phyloP scores from a whole-genome alignment of 1,139 yeast genomes.

The Saccharomyces hybrid region DNA sequence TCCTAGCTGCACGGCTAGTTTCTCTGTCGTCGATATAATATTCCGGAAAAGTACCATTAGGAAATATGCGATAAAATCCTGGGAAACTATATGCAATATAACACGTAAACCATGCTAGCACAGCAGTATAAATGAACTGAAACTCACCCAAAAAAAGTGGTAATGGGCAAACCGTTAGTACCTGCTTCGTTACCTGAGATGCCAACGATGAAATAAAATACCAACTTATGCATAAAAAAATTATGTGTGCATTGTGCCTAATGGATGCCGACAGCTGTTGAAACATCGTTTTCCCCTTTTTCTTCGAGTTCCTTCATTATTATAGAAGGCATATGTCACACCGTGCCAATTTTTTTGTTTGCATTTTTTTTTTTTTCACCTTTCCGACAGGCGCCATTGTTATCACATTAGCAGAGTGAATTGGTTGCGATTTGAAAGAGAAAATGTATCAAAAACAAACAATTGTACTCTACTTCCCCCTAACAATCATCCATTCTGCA shows the following conservation, averaged over 20 bases:
- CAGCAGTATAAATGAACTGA: constrained; percentile 68
- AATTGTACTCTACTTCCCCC: not conserved
- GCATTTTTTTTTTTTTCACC: not conserved
- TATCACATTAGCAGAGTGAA: not conserved
- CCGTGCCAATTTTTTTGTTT: not conserved
- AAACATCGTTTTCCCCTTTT: not conserved
- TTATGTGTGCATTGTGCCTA: constrained; percentile 29
- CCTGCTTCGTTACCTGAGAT: constrained; percentile 72
- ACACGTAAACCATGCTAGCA: constrained; percentile 29
- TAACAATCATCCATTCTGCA: not conserved
- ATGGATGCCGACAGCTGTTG: constrained; percentile 1
- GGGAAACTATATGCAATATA: constrained; percentile 20
- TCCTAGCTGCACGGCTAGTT: constrained; percentile 11
- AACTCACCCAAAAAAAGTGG: constrained; percentile 83
- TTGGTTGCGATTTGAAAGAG: not conserved
- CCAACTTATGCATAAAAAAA: constrained; percentile 64
- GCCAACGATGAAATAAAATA: constrained; percentile 74
- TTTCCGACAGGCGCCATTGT: not conserved
- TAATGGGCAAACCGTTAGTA: constrained; percentile 59
- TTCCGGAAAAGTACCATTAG: constrained; percentile 50
- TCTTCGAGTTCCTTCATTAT: not conserved
- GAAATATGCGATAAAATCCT: constrained; percentile 34
- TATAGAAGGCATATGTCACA: not conserved
- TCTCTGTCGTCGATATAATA: constrained; percentile 12
- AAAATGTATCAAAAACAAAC: not conserved